Evolutionary conservation across 1,139 yeast species (phyloP), one percentile per base, ranked within the genome.

Genomic region (Suhomyces guaymorum): DNA sequence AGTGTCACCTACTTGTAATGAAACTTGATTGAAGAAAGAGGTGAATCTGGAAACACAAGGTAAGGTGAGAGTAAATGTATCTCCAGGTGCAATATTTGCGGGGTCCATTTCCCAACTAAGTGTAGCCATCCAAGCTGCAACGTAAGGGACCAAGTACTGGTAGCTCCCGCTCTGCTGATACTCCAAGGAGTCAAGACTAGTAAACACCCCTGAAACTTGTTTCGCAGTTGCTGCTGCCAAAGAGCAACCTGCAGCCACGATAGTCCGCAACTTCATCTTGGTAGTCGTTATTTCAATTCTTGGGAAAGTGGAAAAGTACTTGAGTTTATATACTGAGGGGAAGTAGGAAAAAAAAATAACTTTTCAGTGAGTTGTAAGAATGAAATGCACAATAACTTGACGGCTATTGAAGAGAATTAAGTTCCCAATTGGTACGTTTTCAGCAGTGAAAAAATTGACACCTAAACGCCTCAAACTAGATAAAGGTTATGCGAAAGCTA

Each of bases 41-140:
- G 19, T 5, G 8, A 17, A 11, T 24, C 7, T 11, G 26, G 48
- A 61, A 7, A 57, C 66, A 45, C 61, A 51, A 5, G 65, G 64
- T 44, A 62, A 40, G 11, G 33, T 34, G 30, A 62, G 54, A 1
- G 54, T 44, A 43, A 62, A 61, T 7, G 66, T 59, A 37, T 62
- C 67, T 13, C 64, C 64, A 0, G 63, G 37, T 1, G 30, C 18
- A 4, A 52, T 48, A 1, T 43, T 35, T 6, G 51, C 18, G 13
- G 57, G 57, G 11, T 35, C 30, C 5, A 62, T 44, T 1, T 30
- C 27, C 66, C 66, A 62, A 5, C 39, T 33, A n/a, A 61, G 32
- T 1, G 44, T 38, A 3, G 57, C 57, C n/a, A 34, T 29, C 64
- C 65, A 61, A 39, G 41, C 49, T 28, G 19, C 7, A 6, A 8